Conservation (phyloP, 2,329 filamentous ascomycete genomes). For the Colletotrichum sp. region DNA sequence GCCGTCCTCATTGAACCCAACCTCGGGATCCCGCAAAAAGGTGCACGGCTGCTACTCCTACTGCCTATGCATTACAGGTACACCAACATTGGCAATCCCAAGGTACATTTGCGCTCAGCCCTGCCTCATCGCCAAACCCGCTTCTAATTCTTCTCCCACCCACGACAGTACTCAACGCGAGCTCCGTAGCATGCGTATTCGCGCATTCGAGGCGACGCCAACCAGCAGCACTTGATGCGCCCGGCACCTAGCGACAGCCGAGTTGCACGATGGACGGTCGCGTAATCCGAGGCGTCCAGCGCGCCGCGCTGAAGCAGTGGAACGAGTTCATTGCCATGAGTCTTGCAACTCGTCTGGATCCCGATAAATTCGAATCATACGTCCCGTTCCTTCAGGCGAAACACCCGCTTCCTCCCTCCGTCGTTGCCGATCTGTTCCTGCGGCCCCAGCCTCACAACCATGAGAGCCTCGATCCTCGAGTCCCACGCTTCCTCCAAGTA, state of each 20-base stretch:
- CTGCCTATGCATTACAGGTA: background rate
- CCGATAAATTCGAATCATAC: constrained; percentile 57
- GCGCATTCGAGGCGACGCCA: background rate
- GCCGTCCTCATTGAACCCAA: background rate
- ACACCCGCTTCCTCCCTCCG: constrained; percentile 54
- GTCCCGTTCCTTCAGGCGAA: constrained; percentile 54
- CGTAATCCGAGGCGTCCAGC: constrained; percentile 22
- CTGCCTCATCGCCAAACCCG: background rate
- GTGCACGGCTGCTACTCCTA: background rate
- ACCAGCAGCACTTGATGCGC: constrained; percentile 10
- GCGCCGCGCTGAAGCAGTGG: constrained; percentile 47
- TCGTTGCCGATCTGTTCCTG: constrained; percentile 64
- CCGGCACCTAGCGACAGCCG: background rate
- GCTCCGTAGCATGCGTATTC: constrained; percentile 1
- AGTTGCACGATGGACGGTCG: constrained; percentile 19
- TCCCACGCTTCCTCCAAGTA: constrained; percentile 63
- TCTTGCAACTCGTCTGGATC: constrained; percentile 55
- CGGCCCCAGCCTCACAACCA: constrained; percentile 53
- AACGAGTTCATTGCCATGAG: constrained; percentile 55
- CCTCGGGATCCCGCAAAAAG: background rate
- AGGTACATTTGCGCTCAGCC: background rate
- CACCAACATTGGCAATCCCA: background rate
- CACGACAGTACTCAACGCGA: background rate
- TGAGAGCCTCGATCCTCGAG: constrained; percentile 62
- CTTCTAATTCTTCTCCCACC: background rate